Conservation (phyloP, 495 filamentous ascomycete species). For the Lophiotrema nucula region DNA sequence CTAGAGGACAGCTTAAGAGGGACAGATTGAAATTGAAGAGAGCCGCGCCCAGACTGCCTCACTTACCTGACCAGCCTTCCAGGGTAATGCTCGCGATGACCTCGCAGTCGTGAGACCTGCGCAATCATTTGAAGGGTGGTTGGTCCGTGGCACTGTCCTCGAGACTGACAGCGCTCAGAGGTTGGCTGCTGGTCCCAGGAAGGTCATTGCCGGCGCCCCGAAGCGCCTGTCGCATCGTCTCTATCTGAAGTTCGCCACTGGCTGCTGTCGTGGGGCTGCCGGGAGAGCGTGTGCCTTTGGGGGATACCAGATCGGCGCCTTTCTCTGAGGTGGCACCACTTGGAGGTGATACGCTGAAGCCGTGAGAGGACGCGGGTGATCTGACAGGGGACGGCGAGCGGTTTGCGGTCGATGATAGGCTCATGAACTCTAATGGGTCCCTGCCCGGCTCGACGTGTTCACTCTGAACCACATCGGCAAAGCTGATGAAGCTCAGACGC, state of each 20-base stretch:
- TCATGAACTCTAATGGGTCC: constrained; percentile 59
- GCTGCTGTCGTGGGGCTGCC: constrained; percentile 46
- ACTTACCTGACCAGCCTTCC: too few relatives aligned
- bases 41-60: too few relatives aligned
- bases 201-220: constrained; percentile 80
- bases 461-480: constrained; percentile 89
- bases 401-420: constrained; percentile 55
- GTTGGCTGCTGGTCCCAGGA: constrained; percentile 59
- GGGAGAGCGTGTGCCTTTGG: constrained; percentile 36
- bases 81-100: too few relatives aligned
- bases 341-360: constrained; percentile 57
- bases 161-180: constrained; percentile 56
- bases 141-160: constrained; percentile 41
- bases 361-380: constrained; percentile 66
- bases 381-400: constrained; percentile 72
- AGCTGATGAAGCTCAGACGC: constrained; percentile 86
- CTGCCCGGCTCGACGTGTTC: constrained; percentile 68
- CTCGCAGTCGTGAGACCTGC: too few relatives aligned
- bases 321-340: constrained; percentile 66
- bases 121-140: constrained; percentile 31
- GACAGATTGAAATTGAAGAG: too few relatives aligned
- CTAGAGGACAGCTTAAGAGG: too few relatives aligned
- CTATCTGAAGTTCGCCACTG: constrained; percentile 68
- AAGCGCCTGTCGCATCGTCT: constrained; percentile 88
- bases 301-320: constrained; percentile 63